These are phyloP conservation scores for Tuber borchii DNA, from an alignment of 495 filamentous ascomycete genomes.

Conservation along the genomic window DNA sequence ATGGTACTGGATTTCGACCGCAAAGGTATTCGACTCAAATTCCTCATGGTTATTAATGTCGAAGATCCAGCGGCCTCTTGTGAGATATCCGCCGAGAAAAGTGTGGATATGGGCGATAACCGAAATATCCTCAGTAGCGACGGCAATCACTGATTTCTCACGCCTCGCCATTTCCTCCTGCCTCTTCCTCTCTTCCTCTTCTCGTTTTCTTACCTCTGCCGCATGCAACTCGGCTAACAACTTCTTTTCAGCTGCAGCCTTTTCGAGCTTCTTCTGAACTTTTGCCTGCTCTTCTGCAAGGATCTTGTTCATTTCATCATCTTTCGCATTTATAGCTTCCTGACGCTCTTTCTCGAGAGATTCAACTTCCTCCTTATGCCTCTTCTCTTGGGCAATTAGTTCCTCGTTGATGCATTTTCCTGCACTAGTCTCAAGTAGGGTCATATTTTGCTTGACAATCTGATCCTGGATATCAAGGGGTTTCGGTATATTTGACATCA, in stretches of 20 bases:
- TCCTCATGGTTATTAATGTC: too few species aligned
- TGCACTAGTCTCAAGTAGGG: constrained; percentile 43
- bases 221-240: too few species aligned
- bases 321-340: neutral
- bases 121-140: neutral
- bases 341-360: neutral
- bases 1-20: too few species aligned
- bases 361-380: neutral
- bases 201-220: too few species aligned
- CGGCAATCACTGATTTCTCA: neutral
- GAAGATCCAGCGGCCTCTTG: too few species aligned
- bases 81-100: too few species aligned
- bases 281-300: neutral
- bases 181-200: too few species aligned
- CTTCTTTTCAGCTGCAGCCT: neutral
- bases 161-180: neutral
- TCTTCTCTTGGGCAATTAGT: constrained; percentile 24
- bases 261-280: neutral
- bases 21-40: too few species aligned
- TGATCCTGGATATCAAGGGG: constrained; percentile 45
- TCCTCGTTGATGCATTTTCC: constrained; percentile 41
- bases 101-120: too few species aligned
- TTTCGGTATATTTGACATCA: constrained; percentile 16
- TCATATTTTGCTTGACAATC: constrained; percentile 40
- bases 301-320: neutral